Percentiles rank a stretch among this genome's conserved stretches.
phyloP scores from a whole-genome alignment of 116 monocot species.

The Trichopus zeylanicus region DNA sequence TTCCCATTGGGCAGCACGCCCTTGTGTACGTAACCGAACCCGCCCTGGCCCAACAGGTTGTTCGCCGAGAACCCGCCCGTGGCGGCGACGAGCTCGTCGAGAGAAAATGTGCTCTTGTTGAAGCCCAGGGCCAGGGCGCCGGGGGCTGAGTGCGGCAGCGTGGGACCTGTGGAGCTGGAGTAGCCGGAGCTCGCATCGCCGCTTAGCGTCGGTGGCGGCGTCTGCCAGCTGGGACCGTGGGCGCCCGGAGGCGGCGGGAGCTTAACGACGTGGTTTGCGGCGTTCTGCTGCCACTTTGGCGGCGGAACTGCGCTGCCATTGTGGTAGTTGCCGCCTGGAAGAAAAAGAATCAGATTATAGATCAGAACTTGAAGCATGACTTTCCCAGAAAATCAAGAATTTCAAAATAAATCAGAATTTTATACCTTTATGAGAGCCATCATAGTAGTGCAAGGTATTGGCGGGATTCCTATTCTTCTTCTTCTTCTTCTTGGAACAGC shows the following conservation, averaged over 20 bases:
- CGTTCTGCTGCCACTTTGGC: conserved; percentile 22
- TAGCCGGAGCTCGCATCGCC: conserved; percentile 42
- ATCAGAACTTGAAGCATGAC: too few species aligned
- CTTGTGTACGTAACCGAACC: conserved; percentile 66
- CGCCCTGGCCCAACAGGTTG: conserved; percentile 66
- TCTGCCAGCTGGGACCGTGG: conserved; percentile 12
- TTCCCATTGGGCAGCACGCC: conserved; percentile 55
- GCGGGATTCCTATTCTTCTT: too few species aligned
- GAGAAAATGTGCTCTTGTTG: conserved; percentile 57
- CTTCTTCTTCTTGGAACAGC: conserved; percentile 37
- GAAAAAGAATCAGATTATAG: too few species aligned
- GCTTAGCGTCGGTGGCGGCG: conserved; percentile 17
- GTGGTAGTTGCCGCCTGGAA: conserved; percentile 24
- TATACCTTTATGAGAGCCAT: conserved; percentile 28
- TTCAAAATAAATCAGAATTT: too few species aligned
- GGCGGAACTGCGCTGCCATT: conserved; percentile 15
- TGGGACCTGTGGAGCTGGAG: conserved; percentile 40
- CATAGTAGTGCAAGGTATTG: conserved; percentile 26
- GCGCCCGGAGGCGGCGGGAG: conserved; percentile 26
- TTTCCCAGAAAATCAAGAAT: too few species aligned
- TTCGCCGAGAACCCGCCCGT: conserved; percentile 37
- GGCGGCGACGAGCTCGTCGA: conserved; percentile 48
- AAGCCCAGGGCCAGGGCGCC: conserved; percentile 44
- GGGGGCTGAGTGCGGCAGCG: conserved; percentile 44
- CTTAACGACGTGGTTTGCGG: conserved; percentile 16